Evolutionary conservation across 495 filamentous ascomycete species (phyloP), one percentile per base, ranked within the genome.

Genomic region (Astrothelium subdiscretum): DNA sequence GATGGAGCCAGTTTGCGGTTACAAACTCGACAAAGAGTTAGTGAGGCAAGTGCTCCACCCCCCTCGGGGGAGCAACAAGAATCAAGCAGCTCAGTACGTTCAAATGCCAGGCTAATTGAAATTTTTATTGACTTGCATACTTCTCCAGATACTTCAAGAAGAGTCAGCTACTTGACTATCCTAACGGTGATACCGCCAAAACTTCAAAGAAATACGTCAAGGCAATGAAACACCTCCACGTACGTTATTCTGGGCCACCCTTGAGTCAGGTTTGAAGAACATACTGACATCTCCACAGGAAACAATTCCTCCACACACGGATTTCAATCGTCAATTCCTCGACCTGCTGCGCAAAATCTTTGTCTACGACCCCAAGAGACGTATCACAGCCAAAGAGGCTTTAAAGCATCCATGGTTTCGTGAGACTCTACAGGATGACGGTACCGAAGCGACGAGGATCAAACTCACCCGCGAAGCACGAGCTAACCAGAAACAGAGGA

Each of bases 371-470:
- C 92, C 95, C 2, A 85, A 85, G 54, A 82, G 87, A 62, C 85
- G 94, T 31, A 95, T 98, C 68, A 95, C 90, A 3, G 94, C 94
- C 60, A 90, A 95, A 67, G 77, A 95, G 69, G 94, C 94, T 8
- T 77, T 98, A 51, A 84, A 92, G 63, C 94, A 98, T 70, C 84
- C 87, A 0, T 98, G 94, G 94, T 98, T 98, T 77, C 87, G 85
- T 66, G 92, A 97, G 73, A 78, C 79, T 6, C 74, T 81, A 13
- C 82, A 87, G 24, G 94, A 98, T 69, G 94, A 98, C 71, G 94
- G 94, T 38, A 97, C 92, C 24, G 95, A 97, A 76, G 94, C 94
- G 40, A 80, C 85, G 31, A 87, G 87, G 66, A 89, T 95, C 59
- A 79, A 54, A 29, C 48, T 54, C 15, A 54, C 48, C 15, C 48